phyloP scores from a whole-genome alignment of 1,284 basidiomycete genomes.

The Trametes hirsuta region DNA sequence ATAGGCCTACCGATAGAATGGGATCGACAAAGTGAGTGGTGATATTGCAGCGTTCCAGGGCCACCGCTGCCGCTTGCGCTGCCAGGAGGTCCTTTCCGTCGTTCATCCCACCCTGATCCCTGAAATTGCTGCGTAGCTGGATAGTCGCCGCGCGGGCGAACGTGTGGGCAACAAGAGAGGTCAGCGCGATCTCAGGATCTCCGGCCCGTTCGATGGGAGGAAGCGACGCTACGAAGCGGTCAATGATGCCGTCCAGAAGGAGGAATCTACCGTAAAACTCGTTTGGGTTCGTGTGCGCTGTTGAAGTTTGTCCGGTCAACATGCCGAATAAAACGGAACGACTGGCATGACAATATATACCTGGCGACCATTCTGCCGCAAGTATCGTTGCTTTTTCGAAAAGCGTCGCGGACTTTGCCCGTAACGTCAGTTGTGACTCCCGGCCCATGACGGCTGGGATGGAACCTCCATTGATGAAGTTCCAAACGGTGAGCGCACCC shows the following conservation, averaged over 20 bases:
- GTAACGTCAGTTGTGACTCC: constrained; percentile 31
- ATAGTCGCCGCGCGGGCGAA: constrained; percentile 31
- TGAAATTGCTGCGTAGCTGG: constrained; percentile 31
- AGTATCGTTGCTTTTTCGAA: constrained; percentile 40
- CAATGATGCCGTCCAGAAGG: constrained; percentile 27
- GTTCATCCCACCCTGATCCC: constrained; percentile 20
- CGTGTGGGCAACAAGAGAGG: constrained; percentile 30
- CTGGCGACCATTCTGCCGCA: constrained; percentile 28
- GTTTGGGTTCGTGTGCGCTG: constrained; percentile 23
- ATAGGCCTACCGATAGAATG: constrained; percentile 31
- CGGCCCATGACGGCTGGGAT: constrained; percentile 23
- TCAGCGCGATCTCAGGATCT: constrained; percentile 21
- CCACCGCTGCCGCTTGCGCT: constrained; percentile 23
- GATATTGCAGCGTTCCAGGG: constrained; percentile 23
- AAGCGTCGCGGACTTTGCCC: constrained; percentile 42
- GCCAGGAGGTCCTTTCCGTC: constrained; percentile 27
- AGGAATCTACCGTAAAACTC: constrained; percentile 28
- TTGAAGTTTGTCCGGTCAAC: neutral
- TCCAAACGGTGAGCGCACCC: constrained; percentile 29
- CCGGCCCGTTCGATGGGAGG: constrained; percentile 21
- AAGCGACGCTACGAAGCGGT: constrained; percentile 27
- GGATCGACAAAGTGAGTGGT: constrained; percentile 27
- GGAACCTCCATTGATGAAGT: constrained; percentile 31
- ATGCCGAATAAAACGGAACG: neutral
- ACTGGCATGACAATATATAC: constrained; percentile 13